phyloP scores from a whole-genome alignment of 2,329 filamentous ascomycete species.

The Blastomyces gilchristii region DNA sequence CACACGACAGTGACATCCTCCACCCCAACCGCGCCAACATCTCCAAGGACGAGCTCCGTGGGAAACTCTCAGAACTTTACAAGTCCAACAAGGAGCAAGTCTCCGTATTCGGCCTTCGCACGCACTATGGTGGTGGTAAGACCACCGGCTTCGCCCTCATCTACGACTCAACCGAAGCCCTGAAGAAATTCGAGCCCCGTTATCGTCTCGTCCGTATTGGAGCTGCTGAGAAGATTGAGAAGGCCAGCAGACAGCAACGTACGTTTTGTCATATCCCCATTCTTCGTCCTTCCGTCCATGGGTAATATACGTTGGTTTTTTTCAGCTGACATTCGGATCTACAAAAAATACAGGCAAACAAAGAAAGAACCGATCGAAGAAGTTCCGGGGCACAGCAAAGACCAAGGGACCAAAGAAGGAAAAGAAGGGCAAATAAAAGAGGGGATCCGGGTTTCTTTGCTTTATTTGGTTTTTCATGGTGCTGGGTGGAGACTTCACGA shows the following conservation, averaged over 20 bases:
- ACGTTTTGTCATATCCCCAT: conserved; percentile 43
- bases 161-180: conserved; percentile 94
- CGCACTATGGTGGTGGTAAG: conserved; percentile 99
- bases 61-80: conserved; percentile 91
- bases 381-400: conserved; percentile 95
- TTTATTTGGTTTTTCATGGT: conserved; percentile 6
- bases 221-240: conserved; percentile 88
- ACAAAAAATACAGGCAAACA: conserved; percentile 69
- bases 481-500: conserved; percentile 12
- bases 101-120: conserved; percentile 96
- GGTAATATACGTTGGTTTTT: conserved; percentile 2
- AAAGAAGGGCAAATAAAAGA: conserved; percentile 56
- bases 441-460: conserved; percentile 1
- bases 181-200: conserved; percentile 99
- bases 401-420: conserved; percentile 95
- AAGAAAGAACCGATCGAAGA: conserved; percentile 99
- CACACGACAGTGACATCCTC: conserved; percentile 76
- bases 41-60: conserved; percentile 96
- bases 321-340: conserved; percentile 12
- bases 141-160: conserved; percentile 97
- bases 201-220: conserved; percentile 95
- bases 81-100: conserved; percentile 97
- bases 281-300: conserved; percentile 12
- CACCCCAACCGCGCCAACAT: conserved; percentile 98
- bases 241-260: conserved; percentile 97